These are phyloP conservation scores for Apiospora saccharicola DNA, from an alignment of 2,329 filamentous ascomycete genomes.

Conservation along the genomic window DNA sequence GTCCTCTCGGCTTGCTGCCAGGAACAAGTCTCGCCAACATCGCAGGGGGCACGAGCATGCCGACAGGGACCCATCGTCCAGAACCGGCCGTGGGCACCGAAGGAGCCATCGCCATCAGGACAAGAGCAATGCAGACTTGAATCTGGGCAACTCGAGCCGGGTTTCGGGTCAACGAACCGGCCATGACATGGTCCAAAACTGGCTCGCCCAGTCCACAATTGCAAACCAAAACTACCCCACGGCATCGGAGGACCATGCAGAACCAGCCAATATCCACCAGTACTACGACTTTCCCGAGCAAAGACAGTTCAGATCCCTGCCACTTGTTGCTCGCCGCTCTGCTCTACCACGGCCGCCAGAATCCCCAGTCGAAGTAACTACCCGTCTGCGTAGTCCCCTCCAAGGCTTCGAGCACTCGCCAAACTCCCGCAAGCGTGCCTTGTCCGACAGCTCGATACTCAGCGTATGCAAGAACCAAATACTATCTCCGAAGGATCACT, in stretches of 20 bases:
- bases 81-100: neutral
- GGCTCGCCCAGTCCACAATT: conserved; percentile 33
- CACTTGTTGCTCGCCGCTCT: neutral
- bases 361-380: neutral
- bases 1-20: conserved; percentile 10
- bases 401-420: neutral
- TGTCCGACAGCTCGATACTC: conserved; percentile 19
- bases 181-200: conserved; percentile 38
- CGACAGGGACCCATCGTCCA: neutral
- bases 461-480: neutral
- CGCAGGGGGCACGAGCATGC: neutral
- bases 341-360: neutral
- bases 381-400: neutral
- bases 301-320: neutral
- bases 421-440: conserved; percentile 5
- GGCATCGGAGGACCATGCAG: neutral
- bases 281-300: conserved; percentile 2
- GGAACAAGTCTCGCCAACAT: conserved; percentile 2
- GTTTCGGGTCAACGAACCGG: conserved; percentile 31
- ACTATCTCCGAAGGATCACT: neutral
- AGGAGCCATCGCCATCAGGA: conserved; percentile 27
- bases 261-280: conserved; percentile 6
- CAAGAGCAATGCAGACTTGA: conserved; percentile 33
- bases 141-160: conserved; percentile 34
- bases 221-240: conserved; percentile 20